Conservation (phyloP, 441 rosid species). For the Viola pubescens region DNA sequence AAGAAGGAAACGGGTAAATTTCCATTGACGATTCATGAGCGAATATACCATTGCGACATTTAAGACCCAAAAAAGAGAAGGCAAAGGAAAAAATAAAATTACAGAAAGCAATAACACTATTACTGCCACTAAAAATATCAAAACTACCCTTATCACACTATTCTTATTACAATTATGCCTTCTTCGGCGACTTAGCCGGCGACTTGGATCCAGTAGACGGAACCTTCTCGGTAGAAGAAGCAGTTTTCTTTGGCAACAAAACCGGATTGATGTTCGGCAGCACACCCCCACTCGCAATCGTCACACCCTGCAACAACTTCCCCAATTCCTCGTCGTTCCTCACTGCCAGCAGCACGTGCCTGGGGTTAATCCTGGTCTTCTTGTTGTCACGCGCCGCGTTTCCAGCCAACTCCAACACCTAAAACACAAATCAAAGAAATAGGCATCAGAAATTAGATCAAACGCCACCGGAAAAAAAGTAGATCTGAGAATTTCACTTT, state of each 20-base stretch:
- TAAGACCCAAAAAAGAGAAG: too few species aligned
- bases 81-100: too few species aligned
- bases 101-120: neutral
- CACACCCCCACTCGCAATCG: constrained; percentile 23
- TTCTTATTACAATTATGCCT: neutral
- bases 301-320: constrained; percentile 23
- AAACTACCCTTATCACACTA: too few species aligned
- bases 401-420: constrained; percentile 27
- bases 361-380: constrained; percentile 24
- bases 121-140: too few species aligned
- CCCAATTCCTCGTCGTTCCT: constrained; percentile 29
- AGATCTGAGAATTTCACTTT: neutral
- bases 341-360: constrained; percentile 21
- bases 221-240: neutral
- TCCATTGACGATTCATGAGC: too few species aligned
- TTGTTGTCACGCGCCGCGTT: constrained; percentile 28
- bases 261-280: constrained; percentile 24
- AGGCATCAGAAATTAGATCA: neutral
- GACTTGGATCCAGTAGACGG: neutral
- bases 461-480: too few species aligned
- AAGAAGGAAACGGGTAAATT: too few species aligned
- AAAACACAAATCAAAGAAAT: neutral
- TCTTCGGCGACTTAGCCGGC: constrained; percentile 12
- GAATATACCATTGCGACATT: too few species aligned
- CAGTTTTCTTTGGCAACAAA: constrained; percentile 21